A percentile compares a stretch with the other conserved stretches of the same genome.
Evolutionary conservation across 2,329 filamentous ascomycete genomes (phyloP).

Genomic region (Ceratocystis harringtonii): DNA sequence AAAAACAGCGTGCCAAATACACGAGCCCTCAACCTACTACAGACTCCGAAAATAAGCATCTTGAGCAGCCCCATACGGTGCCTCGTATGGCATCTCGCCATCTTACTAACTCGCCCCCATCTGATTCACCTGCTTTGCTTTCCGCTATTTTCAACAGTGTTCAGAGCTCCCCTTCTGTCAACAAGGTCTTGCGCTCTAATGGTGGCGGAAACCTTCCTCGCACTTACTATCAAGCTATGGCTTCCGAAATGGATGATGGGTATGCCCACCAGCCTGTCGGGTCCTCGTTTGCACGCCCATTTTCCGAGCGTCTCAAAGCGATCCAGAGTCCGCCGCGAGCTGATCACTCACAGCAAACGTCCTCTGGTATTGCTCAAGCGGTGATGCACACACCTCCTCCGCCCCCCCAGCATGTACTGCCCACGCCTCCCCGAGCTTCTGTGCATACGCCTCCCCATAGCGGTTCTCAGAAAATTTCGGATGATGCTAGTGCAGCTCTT

Average conservation of each 20-base stretch:
- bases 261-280: slow-evolving; percentile 9
- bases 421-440: slow-evolving; percentile 6
- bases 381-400: slow-evolving; percentile 11
- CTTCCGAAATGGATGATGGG: slow-evolving; percentile 9
- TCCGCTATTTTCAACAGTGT: slow-evolving; percentile 11
- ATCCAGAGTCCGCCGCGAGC: slow-evolving; percentile 6
- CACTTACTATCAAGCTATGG: slow-evolving; percentile 14
- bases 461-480: slow-evolving; percentile 15
- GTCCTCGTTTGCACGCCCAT: slow-evolving; percentile 10
- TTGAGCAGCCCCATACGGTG: slow-evolving; percentile 11
- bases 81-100: slow-evolving; percentile 6
- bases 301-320: slow-evolving; percentile 11
- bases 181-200: slow-evolving; percentile 8
- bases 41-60: neutral
- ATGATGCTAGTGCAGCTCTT: slow-evolving; percentile 33
- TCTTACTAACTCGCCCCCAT: slow-evolving; percentile 6
- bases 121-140: slow-evolving; percentile 9
- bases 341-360: neutral
- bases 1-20: slow-evolving; percentile 42
- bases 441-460: slow-evolving; percentile 12
- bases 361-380: neutral
- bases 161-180: slow-evolving; percentile 15
- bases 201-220: neutral
- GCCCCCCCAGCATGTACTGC: neutral
- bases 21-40: slow-evolving; percentile 1